phyloP scores from a whole-genome alignment of 352 stramenopile species.

The Globisporangium abappressorium region DNA sequence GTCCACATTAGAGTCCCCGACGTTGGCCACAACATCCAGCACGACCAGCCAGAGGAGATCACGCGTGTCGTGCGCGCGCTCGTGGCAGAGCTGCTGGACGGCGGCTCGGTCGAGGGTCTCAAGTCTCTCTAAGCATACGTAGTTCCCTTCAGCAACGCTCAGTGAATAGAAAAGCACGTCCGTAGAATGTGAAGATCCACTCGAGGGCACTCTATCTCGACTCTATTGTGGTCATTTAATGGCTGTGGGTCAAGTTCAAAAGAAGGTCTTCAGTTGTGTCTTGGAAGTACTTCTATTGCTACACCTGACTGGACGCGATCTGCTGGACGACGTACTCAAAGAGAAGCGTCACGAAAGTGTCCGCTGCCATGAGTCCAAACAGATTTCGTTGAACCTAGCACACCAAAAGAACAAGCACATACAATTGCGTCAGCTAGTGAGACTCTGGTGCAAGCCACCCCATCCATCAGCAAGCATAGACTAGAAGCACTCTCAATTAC shows the following conservation, averaged over 20 bases:
- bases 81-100: slow-evolving; percentile 26
- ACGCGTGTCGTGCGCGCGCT: slow-evolving; percentile 55
- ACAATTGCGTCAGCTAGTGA: background rate
- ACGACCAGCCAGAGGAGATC: slow-evolving; percentile 67
- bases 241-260: background rate
- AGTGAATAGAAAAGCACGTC: background rate
- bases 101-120: slow-evolving; percentile 12
- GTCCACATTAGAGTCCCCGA: slow-evolving; percentile 54
- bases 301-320: slow-evolving; percentile 9
- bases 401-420: background rate
- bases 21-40: slow-evolving; percentile 67
- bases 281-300: background rate
- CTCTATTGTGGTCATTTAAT: background rate
- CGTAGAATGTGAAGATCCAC: background rate
- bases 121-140: slow-evolving; percentile 1
- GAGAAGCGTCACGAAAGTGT: slow-evolving; percentile 46
- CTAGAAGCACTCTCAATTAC: slow-evolving; percentile 26
- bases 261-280: background rate
- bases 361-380: slow-evolving; percentile 48
- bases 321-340: slow-evolving; percentile 39
- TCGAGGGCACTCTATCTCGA: background rate
- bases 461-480: slow-evolving; percentile 12
- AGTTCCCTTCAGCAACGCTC: background rate
- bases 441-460: too few relatives aligned
- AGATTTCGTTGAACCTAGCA: slow-evolving; percentile 37